A percentile compares a stretch with the other conserved stretches of the same genome.
Evolutionary conservation across 1,284 basidiomycete species (phyloP).

Genomic region (Termitomyces sp.): DNA sequence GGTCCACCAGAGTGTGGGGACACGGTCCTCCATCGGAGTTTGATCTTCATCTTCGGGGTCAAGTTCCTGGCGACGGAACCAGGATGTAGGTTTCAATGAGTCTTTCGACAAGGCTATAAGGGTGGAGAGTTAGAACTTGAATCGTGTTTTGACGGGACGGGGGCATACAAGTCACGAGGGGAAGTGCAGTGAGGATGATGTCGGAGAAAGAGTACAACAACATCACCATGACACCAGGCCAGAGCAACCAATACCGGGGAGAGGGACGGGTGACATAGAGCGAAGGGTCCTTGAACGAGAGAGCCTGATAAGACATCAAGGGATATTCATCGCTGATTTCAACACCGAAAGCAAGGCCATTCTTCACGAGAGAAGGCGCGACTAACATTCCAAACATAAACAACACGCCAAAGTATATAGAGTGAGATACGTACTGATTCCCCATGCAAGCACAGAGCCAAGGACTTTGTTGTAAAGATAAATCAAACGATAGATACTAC

Average conservation of each 20-base stretch:
- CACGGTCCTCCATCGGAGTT: conserved; percentile 48
- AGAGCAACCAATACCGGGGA: conserved; percentile 66
- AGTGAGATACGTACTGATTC: conserved; percentile 38
- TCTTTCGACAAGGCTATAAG: conserved; percentile 15
- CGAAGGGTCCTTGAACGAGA: conserved; percentile 41
- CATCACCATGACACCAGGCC: conserved; percentile 60
- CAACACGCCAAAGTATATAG: neutral
- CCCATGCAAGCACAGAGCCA: conserved; percentile 58
- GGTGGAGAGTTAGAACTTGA: neutral
- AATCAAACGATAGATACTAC: neutral
- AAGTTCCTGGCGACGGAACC: conserved; percentile 25
- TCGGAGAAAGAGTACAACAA: conserved; percentile 47
- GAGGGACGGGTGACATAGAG: conserved; percentile 41
- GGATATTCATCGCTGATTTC: conserved; percentile 39
- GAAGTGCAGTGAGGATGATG: conserved; percentile 33
- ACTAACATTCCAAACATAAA: conserved; percentile 26
- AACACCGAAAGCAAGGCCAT: conserved; percentile 43
- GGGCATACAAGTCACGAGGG: conserved; percentile 26
- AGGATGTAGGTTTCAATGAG: conserved; percentile 23
- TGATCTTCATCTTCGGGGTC: conserved; percentile 41
- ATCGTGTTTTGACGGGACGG: neutral
- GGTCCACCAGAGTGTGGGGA: conserved; percentile 54
- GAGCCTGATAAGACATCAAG: conserved; percentile 35
- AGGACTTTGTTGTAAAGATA: conserved; percentile 28
- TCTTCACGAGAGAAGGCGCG: conserved; percentile 50